A percentile compares a stretch with the other conserved stretches of the same genome.
Conservation (phyloP, 2,329 filamentous ascomycete species). For the Neophaeococcomyces mojaviensis region DNA sequence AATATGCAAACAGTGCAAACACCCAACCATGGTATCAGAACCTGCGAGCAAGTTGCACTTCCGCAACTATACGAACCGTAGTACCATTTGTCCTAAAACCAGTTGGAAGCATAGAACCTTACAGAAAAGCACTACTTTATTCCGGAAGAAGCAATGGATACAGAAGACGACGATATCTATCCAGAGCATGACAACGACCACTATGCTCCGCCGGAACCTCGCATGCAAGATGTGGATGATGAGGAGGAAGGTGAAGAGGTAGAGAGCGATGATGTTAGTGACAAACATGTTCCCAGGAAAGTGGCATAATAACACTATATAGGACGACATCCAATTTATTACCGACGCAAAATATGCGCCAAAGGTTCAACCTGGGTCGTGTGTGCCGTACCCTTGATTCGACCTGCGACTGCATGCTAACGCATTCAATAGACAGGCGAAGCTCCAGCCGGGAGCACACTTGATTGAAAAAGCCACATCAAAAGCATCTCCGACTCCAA, state of each 20-base stretch:
- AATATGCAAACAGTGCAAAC: too few species aligned
- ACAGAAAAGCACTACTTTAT: too few species aligned
- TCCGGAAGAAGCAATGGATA: constrained; percentile 12
- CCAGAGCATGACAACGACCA: constrained; percentile 14
- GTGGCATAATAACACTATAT: constrained; percentile 25
- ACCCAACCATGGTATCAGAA: too few species aligned
- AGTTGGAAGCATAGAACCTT: too few species aligned
- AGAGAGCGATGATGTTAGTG: constrained; percentile 29
- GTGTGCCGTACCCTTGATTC: constrained; percentile 18
- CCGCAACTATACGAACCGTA: too few species aligned
- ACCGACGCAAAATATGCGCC: constrained; percentile 40
- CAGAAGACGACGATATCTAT: constrained; percentile 22
- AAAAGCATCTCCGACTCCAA: constrained; percentile 32
- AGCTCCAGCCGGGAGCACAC: constrained; percentile 30
- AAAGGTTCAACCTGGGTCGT: constrained; percentile 31
- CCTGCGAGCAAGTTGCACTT: too few species aligned
- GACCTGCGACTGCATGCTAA: constrained; percentile 13
- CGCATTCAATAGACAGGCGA: constrained; percentile 17
- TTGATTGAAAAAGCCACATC: constrained; percentile 28
- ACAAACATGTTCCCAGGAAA: constrained; percentile 26
- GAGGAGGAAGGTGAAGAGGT: constrained; percentile 23
- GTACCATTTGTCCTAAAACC: too few species aligned
- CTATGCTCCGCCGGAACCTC: constrained; percentile 15
- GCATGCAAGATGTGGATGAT: constrained; percentile 26
- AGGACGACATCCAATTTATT: constrained; percentile 46